Base-by-base conservation (phyloP, 768 basidiomycete genomes). In the Boletus bicolor region DNA sequence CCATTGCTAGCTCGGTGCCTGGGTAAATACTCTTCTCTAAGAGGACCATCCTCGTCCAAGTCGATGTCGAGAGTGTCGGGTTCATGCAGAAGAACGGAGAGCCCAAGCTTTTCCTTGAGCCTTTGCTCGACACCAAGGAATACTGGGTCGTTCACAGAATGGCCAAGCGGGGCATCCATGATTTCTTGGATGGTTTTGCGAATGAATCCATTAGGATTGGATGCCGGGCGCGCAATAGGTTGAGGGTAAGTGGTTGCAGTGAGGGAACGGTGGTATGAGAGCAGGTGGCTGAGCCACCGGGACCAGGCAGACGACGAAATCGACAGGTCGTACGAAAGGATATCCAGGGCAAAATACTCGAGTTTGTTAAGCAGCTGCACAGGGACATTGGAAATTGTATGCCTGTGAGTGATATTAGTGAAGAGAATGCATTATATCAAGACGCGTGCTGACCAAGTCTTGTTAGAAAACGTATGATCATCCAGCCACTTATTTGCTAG, bases 401-500 rank as follows among this genome's bases (percentile, higher is more conserved):
- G 86, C 89, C 89, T 92, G 60, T 58, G 48, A 43, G 53, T 21
- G 42, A 45, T 39, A 32, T 58, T 9, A 59, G 55, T 21, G 36
- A 49, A 19, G 50, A 44, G 35, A 38, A 17, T 30, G 30, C 45
- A 43, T 38, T 37, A 39, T 43, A 8, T 32, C 2, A 6, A 15
- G 37, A 11, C 15, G 28, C 4, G 4, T 37, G 68, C 84, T 56
- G 68, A 90, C 90, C 90, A 92, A 51, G 90, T 92, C 75, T 90
- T 91, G 73, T 91, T 91, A 39, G 89, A 91, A 71, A 91, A 92
- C 0, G 90, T 91, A 64, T 92, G 90, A 62, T 92, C 90, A 60
- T 91, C 89, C 60, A 92, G 67, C 90, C 90, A 91, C 72, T 92
- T 92, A 70, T 91, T 91, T 19, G 89, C 88, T 35, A 92, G 75